Conservation (phyloP, 176 grass and related monocot species). For the Zea mays region DNA sequence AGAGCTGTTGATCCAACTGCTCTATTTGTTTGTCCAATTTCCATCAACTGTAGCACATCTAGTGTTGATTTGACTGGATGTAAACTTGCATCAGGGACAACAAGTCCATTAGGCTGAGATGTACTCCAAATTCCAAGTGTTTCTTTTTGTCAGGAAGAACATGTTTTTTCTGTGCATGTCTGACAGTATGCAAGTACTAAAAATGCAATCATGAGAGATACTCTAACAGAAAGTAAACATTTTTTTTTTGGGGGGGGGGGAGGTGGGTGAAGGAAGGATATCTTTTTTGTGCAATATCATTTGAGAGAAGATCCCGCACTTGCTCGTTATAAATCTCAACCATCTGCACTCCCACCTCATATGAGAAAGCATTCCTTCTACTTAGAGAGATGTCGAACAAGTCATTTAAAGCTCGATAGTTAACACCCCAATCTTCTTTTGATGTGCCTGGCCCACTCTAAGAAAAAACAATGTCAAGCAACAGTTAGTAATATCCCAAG, state of each 20-base stretch:
- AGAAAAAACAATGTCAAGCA: conserved; percentile 24
- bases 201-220: not conserved
- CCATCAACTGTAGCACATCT: conserved; percentile 88
- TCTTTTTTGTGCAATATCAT: conserved; percentile 86
- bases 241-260: not conserved
- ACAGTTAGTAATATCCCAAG: conserved; percentile 24
- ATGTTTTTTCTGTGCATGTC: conserved; percentile 13
- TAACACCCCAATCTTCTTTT: conserved; percentile 97
- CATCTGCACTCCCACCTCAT: conserved; percentile 98
- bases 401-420: conserved; percentile 96
- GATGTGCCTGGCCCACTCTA: conserved; percentile 89
- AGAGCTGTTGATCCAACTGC: conserved; percentile 90
- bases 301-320: conserved; percentile 93
- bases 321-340: conserved; percentile 99
- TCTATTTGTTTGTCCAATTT: conserved; percentile 83
- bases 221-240: conserved; percentile 21
- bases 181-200: not conserved
- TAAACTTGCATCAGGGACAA: conserved; percentile 90
- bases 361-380: conserved; percentile 80
- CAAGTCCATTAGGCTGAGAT: conserved; percentile 88
- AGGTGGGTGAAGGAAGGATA: conserved; percentile 60
- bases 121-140: conserved; percentile 93
- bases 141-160: conserved; percentile 58
- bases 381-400: conserved; percentile 82
- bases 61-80: conserved; percentile 79